Conservation (phyloP, 495 filamentous ascomycete species). For the Penicillium ochrochloron region DNA sequence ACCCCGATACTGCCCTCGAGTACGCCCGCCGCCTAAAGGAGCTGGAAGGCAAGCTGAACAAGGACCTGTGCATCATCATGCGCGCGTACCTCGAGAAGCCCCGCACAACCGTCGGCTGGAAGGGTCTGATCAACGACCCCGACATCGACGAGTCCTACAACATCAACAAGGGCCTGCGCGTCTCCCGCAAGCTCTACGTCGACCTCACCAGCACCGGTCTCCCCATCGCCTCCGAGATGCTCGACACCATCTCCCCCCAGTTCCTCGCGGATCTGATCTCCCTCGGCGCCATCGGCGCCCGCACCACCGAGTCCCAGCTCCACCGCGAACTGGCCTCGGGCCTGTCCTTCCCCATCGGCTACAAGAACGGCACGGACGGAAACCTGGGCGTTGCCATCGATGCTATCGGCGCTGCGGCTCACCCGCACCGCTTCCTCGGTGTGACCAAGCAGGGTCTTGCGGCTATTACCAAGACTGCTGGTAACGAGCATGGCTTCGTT, state of each 20-base stretch:
- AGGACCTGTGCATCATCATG: slow-evolving; percentile 93
- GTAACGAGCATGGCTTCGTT: slow-evolving; percentile 96
- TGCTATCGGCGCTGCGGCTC: slow-evolving; percentile 87
- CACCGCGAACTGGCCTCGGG: slow-evolving; percentile 97
- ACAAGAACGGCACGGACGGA: slow-evolving; percentile 99
- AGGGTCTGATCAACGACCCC: slow-evolving; percentile 97
- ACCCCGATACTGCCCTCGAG: slow-evolving; percentile 84
- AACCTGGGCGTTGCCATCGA: slow-evolving; percentile 93
- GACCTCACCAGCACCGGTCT: slow-evolving; percentile 85
- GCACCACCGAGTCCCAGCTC: slow-evolving; percentile 96
- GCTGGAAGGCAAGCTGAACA: slow-evolving; percentile 72
- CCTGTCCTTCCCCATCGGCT: slow-evolving; percentile 95
- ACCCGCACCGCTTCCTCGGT: slow-evolving; percentile 96
- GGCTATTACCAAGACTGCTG: slow-evolving; percentile 87
- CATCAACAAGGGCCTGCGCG: slow-evolving; percentile 97
- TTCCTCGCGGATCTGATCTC: slow-evolving; percentile 96
- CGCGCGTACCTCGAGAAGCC: slow-evolving; percentile 99
- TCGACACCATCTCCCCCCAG: slow-evolving; percentile 97
- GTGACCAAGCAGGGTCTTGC: slow-evolving; percentile 99
- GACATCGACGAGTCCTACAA: slow-evolving; percentile 97
- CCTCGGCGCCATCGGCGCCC: slow-evolving; percentile 91
- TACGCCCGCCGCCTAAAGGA: slow-evolving; percentile 79
- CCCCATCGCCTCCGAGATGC: slow-evolving; percentile 96
- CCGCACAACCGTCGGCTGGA: slow-evolving; percentile 98
- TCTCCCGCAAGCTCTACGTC: slow-evolving; percentile 86